A percentile compares a stretch with the other conserved stretches of the same genome.
Evolutionary conservation across 2,329 filamentous ascomycete species (phyloP).

Genomic region (Talaromyces sp.): DNA sequence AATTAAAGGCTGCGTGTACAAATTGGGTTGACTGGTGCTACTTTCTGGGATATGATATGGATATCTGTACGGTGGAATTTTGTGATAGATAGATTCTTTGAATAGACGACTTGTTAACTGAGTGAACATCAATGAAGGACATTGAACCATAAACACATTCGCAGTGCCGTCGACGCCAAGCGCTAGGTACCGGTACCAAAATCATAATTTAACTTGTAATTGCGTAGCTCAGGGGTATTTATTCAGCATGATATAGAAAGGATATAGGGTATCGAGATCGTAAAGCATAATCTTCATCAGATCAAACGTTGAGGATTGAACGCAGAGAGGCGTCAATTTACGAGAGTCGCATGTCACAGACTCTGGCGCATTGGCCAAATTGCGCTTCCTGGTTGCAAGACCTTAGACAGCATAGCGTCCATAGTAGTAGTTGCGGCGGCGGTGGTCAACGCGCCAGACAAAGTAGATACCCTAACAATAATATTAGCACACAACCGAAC

Average conservation of each 20-base stretch:
- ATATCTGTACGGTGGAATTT: neutral
- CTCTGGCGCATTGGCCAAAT: no score
- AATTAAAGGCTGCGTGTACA: neutral
- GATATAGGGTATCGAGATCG: constrained; percentile 11
- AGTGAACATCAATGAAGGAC: neutral
- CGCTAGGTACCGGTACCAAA: neutral
- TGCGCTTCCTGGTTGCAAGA: neutral
- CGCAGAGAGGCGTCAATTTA: neutral
- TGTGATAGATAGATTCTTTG: neutral
- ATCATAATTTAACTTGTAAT: neutral
- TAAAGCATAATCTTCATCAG: constrained; percentile 7
- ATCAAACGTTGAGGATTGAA: neutral
- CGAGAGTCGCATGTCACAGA: neutral
- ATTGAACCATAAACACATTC: neutral
- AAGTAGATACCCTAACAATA: constrained; percentile 19
- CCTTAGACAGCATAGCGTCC: constrained; percentile 19
- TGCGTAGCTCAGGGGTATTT: constrained; percentile 10
- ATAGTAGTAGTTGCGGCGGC: constrained; percentile 14
- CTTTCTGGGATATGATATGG: no score
- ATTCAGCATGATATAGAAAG: neutral
- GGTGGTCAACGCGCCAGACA: constrained; percentile 19
- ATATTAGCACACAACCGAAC: neutral
- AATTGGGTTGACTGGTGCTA: neutral
- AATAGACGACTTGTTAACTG: neutral
- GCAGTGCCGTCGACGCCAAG: neutral